A percentile compares a stretch with the other conserved stretches of the same genome.
Evolutionary conservation across 2,329 filamentous ascomycete species (phyloP).

Genomic region (Clarireedia homoeocarpa): DNA sequence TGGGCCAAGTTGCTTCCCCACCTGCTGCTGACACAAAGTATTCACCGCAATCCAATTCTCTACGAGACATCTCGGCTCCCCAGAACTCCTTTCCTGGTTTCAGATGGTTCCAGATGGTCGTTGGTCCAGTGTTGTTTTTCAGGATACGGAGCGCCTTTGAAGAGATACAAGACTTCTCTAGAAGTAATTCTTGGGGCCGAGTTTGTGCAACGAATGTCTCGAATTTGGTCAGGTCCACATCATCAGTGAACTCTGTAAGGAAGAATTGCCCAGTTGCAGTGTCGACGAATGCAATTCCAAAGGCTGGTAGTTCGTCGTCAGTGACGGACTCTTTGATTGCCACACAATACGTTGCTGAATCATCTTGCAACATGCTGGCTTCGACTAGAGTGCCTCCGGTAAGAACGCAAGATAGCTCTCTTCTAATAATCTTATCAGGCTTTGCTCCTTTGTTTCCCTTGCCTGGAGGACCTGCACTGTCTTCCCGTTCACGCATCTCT

Average conservation of each 20-base stretch:
- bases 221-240: constrained; percentile 89
- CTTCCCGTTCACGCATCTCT: constrained; percentile 94
- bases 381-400: constrained; percentile 92
- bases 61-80: constrained; percentile 72
- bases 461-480: constrained; percentile 26
- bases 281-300: constrained; percentile 90
- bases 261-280: constrained; percentile 94
- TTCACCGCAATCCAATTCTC: constrained; percentile 69
- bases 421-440: constrained; percentile 83
- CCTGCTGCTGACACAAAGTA: constrained; percentile 63
- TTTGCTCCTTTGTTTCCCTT: constrained; percentile 18
- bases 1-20: constrained; percentile 63
- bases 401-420: constrained; percentile 84
- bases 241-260: constrained; percentile 85
- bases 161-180: constrained; percentile 82
- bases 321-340: constrained; percentile 74
- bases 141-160: constrained; percentile 86
- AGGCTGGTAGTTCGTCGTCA: constrained; percentile 66
- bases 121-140: constrained; percentile 90
- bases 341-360: constrained; percentile 94
- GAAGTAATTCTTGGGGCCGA: constrained; percentile 74
- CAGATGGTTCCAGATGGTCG: constrained; percentile 90
- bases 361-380: constrained; percentile 92
- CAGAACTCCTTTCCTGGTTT: constrained; percentile 87
- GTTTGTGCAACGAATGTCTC: constrained; percentile 95